phyloP scores from a whole-genome alignment of 768 basidiomycete species.

The Chiua virens region DNA sequence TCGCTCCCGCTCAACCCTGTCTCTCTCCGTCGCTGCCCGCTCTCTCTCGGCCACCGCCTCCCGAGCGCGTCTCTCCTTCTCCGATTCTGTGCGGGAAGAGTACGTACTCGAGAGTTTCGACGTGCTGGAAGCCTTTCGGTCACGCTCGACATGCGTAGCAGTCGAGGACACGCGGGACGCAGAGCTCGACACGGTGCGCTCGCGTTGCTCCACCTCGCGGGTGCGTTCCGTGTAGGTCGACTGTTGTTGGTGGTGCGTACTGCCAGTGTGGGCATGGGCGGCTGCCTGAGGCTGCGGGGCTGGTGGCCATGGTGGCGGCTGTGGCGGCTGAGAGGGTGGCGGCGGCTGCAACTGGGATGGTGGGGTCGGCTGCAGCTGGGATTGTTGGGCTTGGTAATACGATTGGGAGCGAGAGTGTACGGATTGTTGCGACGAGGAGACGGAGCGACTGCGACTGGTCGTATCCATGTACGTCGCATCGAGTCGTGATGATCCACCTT shows the following conservation, averaged over 20 bases:
- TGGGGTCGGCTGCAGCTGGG: background rate
- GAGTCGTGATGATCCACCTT: constrained; percentile 28
- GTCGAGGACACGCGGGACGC: constrained; percentile 26
- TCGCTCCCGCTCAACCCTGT: constrained; percentile 15
- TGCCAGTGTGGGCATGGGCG: background rate
- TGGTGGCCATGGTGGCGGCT: background rate
- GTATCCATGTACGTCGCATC: constrained; percentile 30
- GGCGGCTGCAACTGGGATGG: background rate
- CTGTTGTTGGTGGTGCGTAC: constrained; percentile 8
- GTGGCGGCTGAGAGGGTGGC: background rate
- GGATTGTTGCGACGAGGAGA: constrained; percentile 23
- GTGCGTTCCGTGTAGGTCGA: constrained; percentile 24
- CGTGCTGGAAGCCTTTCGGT: constrained; percentile 24
- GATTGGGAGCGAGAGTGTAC: constrained; percentile 15
- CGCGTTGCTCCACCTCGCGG: constrained; percentile 22
- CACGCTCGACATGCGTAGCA: constrained; percentile 21
- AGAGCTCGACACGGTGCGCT: constrained; percentile 26
- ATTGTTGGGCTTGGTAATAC: constrained; percentile 15
- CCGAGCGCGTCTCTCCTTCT: constrained; percentile 26
- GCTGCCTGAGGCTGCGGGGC: background rate
- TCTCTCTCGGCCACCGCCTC: constrained; percentile 18
- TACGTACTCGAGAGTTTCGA: constrained; percentile 38
- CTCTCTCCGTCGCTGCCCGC: constrained; percentile 11
- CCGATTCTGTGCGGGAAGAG: constrained; percentile 16
- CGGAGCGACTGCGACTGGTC: constrained; percentile 26